These are phyloP conservation scores for Agapanthus africanus DNA, from an alignment of 106 monocot species.

Conservation along the genomic window DNA sequence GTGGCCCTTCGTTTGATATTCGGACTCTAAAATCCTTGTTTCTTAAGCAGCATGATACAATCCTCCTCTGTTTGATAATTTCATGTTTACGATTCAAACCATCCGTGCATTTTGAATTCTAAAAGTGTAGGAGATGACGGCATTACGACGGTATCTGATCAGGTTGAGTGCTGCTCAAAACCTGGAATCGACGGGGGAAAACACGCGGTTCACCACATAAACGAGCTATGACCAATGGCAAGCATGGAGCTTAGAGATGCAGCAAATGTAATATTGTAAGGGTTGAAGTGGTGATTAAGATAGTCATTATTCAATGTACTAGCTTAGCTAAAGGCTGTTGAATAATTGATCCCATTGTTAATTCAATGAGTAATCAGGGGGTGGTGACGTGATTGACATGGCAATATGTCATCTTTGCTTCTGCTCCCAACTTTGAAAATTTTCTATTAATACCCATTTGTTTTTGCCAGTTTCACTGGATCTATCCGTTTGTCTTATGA, in stretches of 20 bases:
- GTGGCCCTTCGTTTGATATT: too few species aligned
- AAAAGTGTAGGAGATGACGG: background rate
- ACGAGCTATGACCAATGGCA: slow-evolving; percentile 5
- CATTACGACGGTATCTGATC: too few species aligned
- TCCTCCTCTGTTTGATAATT: slow-evolving; percentile 4
- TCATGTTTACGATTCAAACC: background rate
- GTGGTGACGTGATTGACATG: background rate
- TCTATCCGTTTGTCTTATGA: too few species aligned
- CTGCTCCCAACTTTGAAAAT: background rate
- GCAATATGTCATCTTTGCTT: background rate
- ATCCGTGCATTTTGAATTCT: background rate
- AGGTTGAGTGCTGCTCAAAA: background rate
- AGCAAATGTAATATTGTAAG: background rate
- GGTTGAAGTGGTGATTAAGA: background rate
- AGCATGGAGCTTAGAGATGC: background rate
- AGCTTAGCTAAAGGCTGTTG: background rate
- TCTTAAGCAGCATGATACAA: too few species aligned
- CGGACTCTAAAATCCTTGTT: too few species aligned
- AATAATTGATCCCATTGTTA: background rate
- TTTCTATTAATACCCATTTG: too few species aligned
- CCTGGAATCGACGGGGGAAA: background rate
- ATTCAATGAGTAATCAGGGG: background rate
- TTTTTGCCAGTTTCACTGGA: too few species aligned
- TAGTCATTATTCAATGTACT: background rate
- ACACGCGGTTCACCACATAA: slow-evolving; percentile 7